These are phyloP conservation scores for Phlegmacium glaucopus DNA, from an alignment of 768 basidiomycete species.

Conservation along the genomic window DNA sequence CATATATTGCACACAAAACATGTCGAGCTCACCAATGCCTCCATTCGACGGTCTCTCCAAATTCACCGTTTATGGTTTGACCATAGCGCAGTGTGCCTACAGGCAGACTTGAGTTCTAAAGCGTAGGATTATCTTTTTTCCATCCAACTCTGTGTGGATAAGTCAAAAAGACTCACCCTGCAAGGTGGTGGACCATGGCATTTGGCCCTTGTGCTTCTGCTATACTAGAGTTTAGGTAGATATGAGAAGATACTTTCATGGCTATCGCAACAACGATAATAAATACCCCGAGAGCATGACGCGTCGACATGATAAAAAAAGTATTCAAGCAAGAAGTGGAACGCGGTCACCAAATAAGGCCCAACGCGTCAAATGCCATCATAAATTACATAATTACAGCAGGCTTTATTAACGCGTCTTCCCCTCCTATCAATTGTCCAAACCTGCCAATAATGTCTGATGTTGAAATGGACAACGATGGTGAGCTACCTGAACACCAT, in stretches of 20 bases:
- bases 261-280: background rate
- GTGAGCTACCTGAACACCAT: conserved; percentile 9
- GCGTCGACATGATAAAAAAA: conserved; percentile 10
- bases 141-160: background rate
- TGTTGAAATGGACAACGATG: conserved; percentile 22
- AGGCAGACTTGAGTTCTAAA: conserved; percentile 45
- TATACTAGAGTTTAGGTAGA: conserved; percentile 46
- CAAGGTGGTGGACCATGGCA: conserved; percentile 67
- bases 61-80: conserved; percentile 35
- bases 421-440: background rate
- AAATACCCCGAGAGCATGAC: conserved; percentile 19
- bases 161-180: conserved; percentile 26
- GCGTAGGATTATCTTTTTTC: background rate
- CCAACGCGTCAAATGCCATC: conserved; percentile 30
- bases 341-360: conserved; percentile 30
- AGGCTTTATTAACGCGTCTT: background rate
- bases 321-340: background rate
- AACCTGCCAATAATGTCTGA: conserved; percentile 35
- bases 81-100: conserved; percentile 68
- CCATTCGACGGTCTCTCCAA: conserved; percentile 70
- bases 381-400: background rate
- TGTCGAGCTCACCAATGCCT: conserved; percentile 58
- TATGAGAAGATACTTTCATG: background rate
- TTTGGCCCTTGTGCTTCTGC: conserved; percentile 63
- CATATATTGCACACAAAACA: too few species aligned